A percentile compares a stretch with the other conserved stretches of the same genome.
These are phyloP conservation scores for Vaccinium darrowii DNA, from an alignment of 148 eudicot genomes.

Conservation along the genomic window DNA sequence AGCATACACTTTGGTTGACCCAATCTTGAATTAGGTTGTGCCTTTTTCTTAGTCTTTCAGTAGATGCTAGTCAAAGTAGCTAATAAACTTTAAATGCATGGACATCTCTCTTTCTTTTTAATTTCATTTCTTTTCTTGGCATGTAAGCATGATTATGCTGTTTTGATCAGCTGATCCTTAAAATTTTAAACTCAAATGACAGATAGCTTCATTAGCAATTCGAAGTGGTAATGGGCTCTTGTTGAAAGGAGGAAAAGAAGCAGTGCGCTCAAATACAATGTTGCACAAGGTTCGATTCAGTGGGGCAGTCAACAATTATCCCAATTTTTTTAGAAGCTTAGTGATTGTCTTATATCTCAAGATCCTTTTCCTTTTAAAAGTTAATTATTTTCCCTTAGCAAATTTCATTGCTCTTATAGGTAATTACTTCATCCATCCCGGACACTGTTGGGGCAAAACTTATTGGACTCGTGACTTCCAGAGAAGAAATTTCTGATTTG, in stretches of 20 bases:
- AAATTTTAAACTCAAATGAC: constrained; percentile 14
- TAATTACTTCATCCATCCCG: constrained; percentile 76
- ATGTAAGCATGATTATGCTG: neutral
- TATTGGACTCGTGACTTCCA: constrained; percentile 79
- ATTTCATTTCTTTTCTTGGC: neutral
- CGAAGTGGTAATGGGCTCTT: constrained; percentile 92
- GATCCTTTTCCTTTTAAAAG: neutral
- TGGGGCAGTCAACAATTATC: neutral
- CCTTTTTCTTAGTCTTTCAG: neutral
- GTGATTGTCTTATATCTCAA: neutral
- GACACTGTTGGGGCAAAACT: constrained; percentile 68
- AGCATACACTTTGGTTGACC: neutral
- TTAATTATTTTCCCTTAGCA: neutral
- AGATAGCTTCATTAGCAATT: constrained; percentile 94
- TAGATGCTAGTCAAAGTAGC: neutral
- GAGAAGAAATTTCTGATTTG: constrained; percentile 85
- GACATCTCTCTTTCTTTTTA: neutral
- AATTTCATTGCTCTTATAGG: constrained; percentile 31
- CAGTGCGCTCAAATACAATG: constrained; percentile 74
- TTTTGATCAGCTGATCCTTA: neutral
- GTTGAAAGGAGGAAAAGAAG: constrained; percentile 95
- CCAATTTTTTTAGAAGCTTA: neutral
- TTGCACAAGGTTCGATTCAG: constrained; percentile 65
- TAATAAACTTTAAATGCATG: neutral
- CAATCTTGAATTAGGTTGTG: neutral